Conservation (phyloP, 2,329 filamentous ascomycete genomes). For the Acrocalymma vagum region DNA sequence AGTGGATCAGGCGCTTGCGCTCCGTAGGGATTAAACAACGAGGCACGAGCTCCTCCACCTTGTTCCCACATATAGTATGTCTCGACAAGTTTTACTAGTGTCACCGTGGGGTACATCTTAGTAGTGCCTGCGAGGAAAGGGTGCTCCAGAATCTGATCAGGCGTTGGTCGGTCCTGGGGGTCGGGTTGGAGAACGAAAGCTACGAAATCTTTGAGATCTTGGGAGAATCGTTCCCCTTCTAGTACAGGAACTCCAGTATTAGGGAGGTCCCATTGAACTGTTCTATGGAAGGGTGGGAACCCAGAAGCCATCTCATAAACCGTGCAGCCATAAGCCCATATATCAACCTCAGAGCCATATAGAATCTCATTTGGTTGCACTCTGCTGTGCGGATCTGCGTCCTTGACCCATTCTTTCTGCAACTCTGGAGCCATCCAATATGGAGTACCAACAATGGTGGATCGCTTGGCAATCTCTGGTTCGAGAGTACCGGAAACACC, state of each 20-base stretch:
- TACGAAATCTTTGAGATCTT: slow-evolving; percentile 73
- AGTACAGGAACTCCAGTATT: slow-evolving; percentile 68
- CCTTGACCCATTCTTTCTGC: slow-evolving; percentile 57
- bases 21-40: slow-evolving; percentile 68
- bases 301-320: slow-evolving; percentile 84
- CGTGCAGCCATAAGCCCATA: slow-evolving; percentile 86
- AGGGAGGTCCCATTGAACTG: slow-evolving; percentile 46
- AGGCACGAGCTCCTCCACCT: slow-evolving; percentile 74
- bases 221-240: slow-evolving; percentile 75
- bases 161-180: slow-evolving; percentile 72
- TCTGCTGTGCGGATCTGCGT: slow-evolving; percentile 64
- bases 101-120: slow-evolving; percentile 69
- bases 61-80: slow-evolving; percentile 80
- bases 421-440: slow-evolving; percentile 90
- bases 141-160: slow-evolving; percentile 74
- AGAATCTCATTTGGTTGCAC: slow-evolving; percentile 59
- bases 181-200: slow-evolving; percentile 77
- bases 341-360: slow-evolving; percentile 68
- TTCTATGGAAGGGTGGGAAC: slow-evolving; percentile 71
- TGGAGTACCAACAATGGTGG: slow-evolving; percentile 82
- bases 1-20: slow-evolving; percentile 64
- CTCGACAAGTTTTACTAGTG: slow-evolving; percentile 71
- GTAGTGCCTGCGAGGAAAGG: slow-evolving; percentile 72
- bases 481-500: slow-evolving; percentile 83
- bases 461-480: slow-evolving; percentile 77